Evolutionary conservation across 805 yeast genomes (phyloP), one percentile per base, ranked within the genome.

Genomic region (Candida manassasensis): DNA sequence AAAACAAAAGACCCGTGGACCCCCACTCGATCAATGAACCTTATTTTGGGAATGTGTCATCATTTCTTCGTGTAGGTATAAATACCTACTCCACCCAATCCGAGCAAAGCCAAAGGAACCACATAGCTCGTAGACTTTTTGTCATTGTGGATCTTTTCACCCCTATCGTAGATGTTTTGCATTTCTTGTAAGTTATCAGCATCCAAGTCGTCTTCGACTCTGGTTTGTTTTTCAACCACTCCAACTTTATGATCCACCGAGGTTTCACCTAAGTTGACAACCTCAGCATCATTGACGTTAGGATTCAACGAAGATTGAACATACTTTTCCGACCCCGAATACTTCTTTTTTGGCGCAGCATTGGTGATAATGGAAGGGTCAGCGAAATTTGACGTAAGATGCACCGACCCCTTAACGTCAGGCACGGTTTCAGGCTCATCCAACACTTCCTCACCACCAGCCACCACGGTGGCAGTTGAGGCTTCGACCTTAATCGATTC

Each of bases 401-500:
- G 26, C 6, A 30, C 21, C 13, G 33, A 19, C 3, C 62, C 67
- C 12, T 57, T 53, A 49, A 63, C 69, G 29, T 63, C 33, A 9
- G n/a, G 63, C 27, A 65, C 51, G 35, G 50, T 55, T 41, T 61
- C 71, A 3, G 67, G 67, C 38, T 61, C 69, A 7, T 48, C 55
- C 18, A 42, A 41, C 14, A 67, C 71, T 2, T 50, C 28, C 41
- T 64, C 71, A 11, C 73, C 73, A 3, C 70, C 71, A 37, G 63
- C 70, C 18, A 64, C 53, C 8, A 67, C 73, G 17, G 45, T 34
- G 21, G 73, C 69, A 25, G 49, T 48, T 37, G 63, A 65, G 30
- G 69, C 71, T 48, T 67, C 72, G n/a, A 65, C 71, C 45, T 67
- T 67, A 26, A 62, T 45, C 8, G 69, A 60, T 5, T 59, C 44